Conservation (phyloP, 2,329 filamentous ascomycete genomes). For the Fusarium sp. region DNA sequence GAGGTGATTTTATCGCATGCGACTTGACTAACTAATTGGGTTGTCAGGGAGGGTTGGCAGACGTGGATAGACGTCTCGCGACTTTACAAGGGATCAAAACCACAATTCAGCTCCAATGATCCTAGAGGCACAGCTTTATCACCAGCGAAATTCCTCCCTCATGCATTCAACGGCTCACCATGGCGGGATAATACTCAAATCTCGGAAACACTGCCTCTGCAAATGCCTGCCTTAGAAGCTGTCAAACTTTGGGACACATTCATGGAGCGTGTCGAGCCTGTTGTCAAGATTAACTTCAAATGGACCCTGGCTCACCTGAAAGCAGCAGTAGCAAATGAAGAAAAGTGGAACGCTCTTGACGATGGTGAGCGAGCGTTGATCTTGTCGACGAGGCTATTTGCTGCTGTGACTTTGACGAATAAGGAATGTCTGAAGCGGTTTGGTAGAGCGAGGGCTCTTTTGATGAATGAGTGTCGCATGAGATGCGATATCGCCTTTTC, state of each 20-base stretch:
- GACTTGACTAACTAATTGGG: accelerated
- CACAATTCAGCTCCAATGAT: not conserved
- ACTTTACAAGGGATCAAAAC: conserved; percentile 6
- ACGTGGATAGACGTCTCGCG: conserved; percentile 7
- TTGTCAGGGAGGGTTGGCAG: conserved; percentile 11
- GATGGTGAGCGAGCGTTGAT: not conserved
- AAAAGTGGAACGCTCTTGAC: not conserved
- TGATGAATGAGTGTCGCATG: not conserved
- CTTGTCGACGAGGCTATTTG: conserved; percentile 12
- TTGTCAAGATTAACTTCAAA: conserved; percentile 26
- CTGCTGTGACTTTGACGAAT: not conserved
- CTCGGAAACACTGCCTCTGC: not conserved
- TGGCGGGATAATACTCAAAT: conserved; percentile 7
- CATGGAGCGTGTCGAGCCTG: conserved; percentile 18
- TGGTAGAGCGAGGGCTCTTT: not conserved
- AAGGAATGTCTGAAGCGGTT: conserved; percentile 2
- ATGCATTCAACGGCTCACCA: conserved; percentile 19
- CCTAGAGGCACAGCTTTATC: conserved; percentile 14
- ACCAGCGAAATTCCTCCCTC: conserved; percentile 7
- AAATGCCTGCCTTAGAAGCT: not conserved
- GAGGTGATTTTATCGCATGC: accelerated
- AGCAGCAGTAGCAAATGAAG: not conserved
- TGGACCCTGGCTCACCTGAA: not conserved
- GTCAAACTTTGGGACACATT: conserved; percentile 9
- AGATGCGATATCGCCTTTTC: conserved; percentile 23